These are phyloP conservation scores for Austroboletus eburneus DNA, from an alignment of 768 basidiomycete species.

Conservation along the genomic window DNA sequence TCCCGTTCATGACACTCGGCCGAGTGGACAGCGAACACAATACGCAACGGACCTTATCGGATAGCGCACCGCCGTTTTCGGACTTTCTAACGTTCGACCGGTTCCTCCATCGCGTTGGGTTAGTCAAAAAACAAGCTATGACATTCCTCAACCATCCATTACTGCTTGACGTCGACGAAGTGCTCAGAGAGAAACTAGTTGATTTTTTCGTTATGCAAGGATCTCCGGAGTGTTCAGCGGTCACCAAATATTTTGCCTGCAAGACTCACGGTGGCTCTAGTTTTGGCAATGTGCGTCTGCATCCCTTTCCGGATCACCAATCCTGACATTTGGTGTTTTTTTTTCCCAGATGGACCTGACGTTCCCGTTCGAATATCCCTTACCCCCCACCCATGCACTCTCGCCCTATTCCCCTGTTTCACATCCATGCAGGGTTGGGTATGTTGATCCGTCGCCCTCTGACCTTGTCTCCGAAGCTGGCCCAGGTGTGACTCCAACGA, in stretches of 20 bases:
- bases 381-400: conserved; percentile 18
- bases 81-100: conserved; percentile 40
- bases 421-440: neutral
- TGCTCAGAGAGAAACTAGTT: too few relatives aligned
- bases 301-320: neutral
- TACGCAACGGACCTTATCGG: neutral
- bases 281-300: too few relatives aligned
- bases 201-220: too few relatives aligned
- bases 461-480: too few relatives aligned
- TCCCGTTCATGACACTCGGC: neutral
- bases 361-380: conserved; percentile 25
- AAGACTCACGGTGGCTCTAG: too few relatives aligned
- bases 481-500: too few relatives aligned
- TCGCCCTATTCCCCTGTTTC: conserved; percentile 6
- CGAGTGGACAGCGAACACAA: neutral
- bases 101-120: conserved; percentile 40
- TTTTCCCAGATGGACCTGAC: conserved; percentile 31
- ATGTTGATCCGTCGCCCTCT: neutral
- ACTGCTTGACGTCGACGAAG: conserved; percentile 22
- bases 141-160: conserved; percentile 36
- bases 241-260: too few relatives aligned
- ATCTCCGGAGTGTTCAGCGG: too few relatives aligned
- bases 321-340: neutral
- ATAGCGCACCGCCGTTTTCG: conserved; percentile 34
- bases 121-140: conserved; percentile 34